These are phyloP conservation scores for Scedosporium minutisporum DNA, from an alignment of 2,329 filamentous ascomycete genomes.

Conservation along the genomic window DNA sequence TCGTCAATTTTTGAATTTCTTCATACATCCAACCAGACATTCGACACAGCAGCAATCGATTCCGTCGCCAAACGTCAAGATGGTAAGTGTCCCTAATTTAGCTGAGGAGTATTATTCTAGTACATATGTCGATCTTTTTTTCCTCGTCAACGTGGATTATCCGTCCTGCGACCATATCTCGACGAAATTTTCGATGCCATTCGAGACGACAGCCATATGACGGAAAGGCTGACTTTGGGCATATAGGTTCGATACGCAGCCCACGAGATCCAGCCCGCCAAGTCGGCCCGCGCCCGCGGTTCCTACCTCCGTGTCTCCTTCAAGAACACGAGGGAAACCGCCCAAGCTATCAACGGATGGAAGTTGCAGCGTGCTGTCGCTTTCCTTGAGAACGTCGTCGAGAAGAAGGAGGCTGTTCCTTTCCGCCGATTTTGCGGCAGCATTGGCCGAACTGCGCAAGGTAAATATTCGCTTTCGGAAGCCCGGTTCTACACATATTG, in stretches of 20 bases:
- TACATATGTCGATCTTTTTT: neutral
- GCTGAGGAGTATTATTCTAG: neutral
- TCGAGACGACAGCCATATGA: neutral
- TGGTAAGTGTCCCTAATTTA: conserved; percentile 35
- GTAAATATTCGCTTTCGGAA: conserved; percentile 48
- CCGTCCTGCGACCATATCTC: neutral
- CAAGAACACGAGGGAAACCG: conserved; percentile 99
- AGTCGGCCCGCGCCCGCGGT: conserved; percentile 96
- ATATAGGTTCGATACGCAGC: conserved; percentile 89
- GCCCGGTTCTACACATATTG: neutral
- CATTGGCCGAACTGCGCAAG: conserved; percentile 94
- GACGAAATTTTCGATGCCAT: neutral
- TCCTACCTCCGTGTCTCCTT: conserved; percentile 98
- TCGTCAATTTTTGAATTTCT: conserved; percentile 36
- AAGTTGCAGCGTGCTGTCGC: conserved; percentile 89
- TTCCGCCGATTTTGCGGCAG: conserved; percentile 96
- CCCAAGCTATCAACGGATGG: conserved; percentile 99
- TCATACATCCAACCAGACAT: conserved; percentile 17
- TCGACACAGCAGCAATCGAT: conserved; percentile 36
- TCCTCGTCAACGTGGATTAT: neutral
- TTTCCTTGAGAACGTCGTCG: conserved; percentile 97
- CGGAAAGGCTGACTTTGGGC: conserved; percentile 1
- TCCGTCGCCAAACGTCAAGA: conserved; percentile 46
- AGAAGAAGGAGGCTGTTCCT: conserved; percentile 94
- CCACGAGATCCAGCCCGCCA: conserved; percentile 74